Conservation (phyloP, 2,329 filamentous ascomycete genomes). For the Arthrobotrys pseudoclavata region DNA sequence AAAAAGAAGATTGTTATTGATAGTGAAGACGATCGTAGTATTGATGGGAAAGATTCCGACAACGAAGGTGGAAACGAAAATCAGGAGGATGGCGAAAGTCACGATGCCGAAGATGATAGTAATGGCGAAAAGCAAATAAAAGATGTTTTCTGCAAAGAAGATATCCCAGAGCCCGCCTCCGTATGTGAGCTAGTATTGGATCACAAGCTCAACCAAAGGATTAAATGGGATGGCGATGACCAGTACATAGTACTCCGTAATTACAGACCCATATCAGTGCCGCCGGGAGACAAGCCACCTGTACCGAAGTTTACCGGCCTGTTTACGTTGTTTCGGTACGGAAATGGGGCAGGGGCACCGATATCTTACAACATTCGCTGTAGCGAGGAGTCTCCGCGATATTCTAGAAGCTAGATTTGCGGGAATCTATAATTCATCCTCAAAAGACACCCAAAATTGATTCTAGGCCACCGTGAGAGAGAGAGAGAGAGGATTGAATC, state of each 20-base stretch:
- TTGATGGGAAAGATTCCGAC: neutral
- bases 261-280: neutral
- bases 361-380: neutral
- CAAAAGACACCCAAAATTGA: no score
- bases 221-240: slow-evolving; percentile 3
- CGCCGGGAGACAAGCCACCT: neutral
- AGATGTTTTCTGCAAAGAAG: neutral
- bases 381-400: neutral
- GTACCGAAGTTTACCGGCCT: neutral
- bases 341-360: neutral
- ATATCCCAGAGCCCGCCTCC: slow-evolving; percentile 11
- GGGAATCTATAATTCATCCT: no score
- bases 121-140: neutral
- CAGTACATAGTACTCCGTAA: slow-evolving; percentile 14
- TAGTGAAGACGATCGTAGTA: neutral
- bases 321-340: slow-evolving; percentile 21
- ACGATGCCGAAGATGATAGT: no score
- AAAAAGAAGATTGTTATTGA: neutral
- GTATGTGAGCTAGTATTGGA: slow-evolving; percentile 3
- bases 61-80: neutral
- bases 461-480: no score
- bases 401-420: no score
- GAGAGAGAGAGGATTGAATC: no score
- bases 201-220: neutral
- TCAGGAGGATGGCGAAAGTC: no score